phyloP scores from a whole-genome alignment of 192 early-diverging fungal species.

The Phlyctochytrium bullatum region DNA sequence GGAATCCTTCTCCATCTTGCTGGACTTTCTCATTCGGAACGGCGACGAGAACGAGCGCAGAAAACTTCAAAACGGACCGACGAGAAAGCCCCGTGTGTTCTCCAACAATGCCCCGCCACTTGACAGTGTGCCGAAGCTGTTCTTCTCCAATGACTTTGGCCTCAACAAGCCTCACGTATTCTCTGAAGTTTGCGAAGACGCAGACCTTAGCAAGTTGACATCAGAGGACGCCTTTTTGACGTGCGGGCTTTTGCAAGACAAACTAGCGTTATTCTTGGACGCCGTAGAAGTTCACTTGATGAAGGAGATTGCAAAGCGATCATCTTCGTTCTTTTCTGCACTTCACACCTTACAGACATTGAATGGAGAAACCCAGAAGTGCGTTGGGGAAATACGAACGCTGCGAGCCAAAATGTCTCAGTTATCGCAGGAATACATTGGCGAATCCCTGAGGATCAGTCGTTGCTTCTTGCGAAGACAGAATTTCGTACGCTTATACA shows the following conservation, averaged over 20 bases:
- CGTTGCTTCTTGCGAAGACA: conserved; percentile 69
- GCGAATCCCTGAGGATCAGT: conserved; percentile 81
- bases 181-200: conserved; percentile 73
- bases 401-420: conserved; percentile 70
- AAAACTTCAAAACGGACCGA: conserved; percentile 17
- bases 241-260: conserved; percentile 80
- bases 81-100: conserved; percentile 47
- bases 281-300: conserved; percentile 92
- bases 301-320: conserved; percentile 89
- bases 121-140: conserved; percentile 82
- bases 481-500: conserved; percentile 69
- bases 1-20: conserved; percentile 10
- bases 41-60: conserved; percentile 21
- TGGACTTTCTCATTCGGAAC: conserved; percentile 9
- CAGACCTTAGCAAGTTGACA: conserved; percentile 53
- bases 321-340: conserved; percentile 95
- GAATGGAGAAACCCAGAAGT: conserved; percentile 86
- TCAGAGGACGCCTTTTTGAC: conserved; percentile 51
- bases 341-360: conserved; percentile 89
- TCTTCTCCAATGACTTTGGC: conserved; percentile 80
- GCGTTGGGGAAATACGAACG: conserved; percentile 81
- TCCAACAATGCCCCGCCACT: conserved; percentile 68
- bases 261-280: conserved; percentile 86
- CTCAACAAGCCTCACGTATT: conserved; percentile 90
- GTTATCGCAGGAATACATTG: conserved; percentile 61